These are phyloP conservation scores for Komagataella phaffii DNA, from an alignment of 805 yeast genomes.

Conservation along the genomic window DNA sequence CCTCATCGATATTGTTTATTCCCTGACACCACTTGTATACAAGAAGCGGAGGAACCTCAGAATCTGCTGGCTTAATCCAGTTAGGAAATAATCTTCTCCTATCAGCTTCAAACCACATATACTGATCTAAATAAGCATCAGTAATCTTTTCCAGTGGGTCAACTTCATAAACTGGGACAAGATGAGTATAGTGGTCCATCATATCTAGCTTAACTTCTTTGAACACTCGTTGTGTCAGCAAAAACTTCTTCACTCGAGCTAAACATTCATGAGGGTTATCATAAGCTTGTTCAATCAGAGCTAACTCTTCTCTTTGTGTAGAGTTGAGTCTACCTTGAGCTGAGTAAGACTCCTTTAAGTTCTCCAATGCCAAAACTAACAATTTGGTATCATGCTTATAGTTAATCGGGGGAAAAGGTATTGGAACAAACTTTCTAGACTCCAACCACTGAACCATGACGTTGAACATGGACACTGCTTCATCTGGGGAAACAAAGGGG, in stretches of 20 bases:
- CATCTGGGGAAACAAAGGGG: constrained; percentile 73
- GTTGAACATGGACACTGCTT: constrained; percentile 77
- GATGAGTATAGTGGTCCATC: constrained; percentile 80
- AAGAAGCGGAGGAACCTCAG: constrained; percentile 83
- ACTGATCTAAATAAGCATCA: constrained; percentile 92
- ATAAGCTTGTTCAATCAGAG: constrained; percentile 89
- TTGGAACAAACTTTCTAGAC: constrained; percentile 67
- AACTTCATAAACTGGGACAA: constrained; percentile 75
- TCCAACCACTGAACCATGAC: constrained; percentile 91
- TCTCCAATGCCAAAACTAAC: constrained; percentile 79
- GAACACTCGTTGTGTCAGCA: constrained; percentile 82
- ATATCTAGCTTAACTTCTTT: constrained; percentile 79
- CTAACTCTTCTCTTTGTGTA: constrained; percentile 82
- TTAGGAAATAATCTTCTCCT: constrained; percentile 79
- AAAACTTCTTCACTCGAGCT: constrained; percentile 66
- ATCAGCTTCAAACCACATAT: constrained; percentile 92
- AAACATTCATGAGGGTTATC: constrained; percentile 94
- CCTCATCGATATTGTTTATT: constrained; percentile 58
- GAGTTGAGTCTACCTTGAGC: constrained; percentile 71
- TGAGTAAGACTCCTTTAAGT: constrained; percentile 67
- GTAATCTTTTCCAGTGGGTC: constrained; percentile 93
- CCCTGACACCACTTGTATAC: constrained; percentile 95
- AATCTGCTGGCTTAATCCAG: constrained; percentile 93
- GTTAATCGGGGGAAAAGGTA: constrained; percentile 86
- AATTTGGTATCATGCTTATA: constrained; percentile 91